Percentiles rank a stretch among this genome's conserved stretches.
Conservation (phyloP, 495 filamentous ascomycete species). For the Lasiosphaeria miniovina region DNA sequence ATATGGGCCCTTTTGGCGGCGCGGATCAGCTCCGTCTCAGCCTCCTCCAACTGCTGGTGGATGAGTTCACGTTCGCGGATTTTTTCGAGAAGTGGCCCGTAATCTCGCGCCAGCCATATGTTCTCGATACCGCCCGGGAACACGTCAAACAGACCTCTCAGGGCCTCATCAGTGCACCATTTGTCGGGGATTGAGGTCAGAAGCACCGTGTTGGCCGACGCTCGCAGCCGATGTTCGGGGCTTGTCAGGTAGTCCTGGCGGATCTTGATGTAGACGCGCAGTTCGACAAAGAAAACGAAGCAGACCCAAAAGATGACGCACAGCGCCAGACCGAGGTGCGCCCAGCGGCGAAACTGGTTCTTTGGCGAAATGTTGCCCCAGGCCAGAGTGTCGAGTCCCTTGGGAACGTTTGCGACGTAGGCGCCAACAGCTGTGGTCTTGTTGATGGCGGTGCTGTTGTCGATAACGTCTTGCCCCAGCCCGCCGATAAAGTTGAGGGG, state of each 20-base stretch:
- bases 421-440: neutral
- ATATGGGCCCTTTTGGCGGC: constrained; percentile 73
- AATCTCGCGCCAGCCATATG: constrained; percentile 95
- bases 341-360: constrained; percentile 78
- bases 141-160: constrained; percentile 87
- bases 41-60: constrained; percentile 71
- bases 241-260: constrained; percentile 94
- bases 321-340: constrained; percentile 81
- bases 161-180: constrained; percentile 79
- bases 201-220: constrained; percentile 94
- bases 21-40: constrained; percentile 80
- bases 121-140: constrained; percentile 95
- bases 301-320: constrained; percentile 79
- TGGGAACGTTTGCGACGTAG: constrained; percentile 26
- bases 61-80: constrained; percentile 70
- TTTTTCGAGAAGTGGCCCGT: constrained; percentile 82
- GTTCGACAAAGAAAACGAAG: constrained; percentile 80
- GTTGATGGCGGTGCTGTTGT: constrained; percentile 30
- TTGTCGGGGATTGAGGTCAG: constrained; percentile 85
- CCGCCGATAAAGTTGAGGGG: constrained; percentile 78
- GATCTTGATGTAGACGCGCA: constrained; percentile 88
- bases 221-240: constrained; percentile 87
- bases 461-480: constrained; percentile 53
- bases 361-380: constrained; percentile 86
- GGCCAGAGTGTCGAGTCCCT: constrained; percentile 72